A percentile compares a stretch with the other conserved stretches of the same genome.
Conservation (phyloP, 2,329 filamentous ascomycete genomes). For the Ceratocystis albifundus region DNA sequence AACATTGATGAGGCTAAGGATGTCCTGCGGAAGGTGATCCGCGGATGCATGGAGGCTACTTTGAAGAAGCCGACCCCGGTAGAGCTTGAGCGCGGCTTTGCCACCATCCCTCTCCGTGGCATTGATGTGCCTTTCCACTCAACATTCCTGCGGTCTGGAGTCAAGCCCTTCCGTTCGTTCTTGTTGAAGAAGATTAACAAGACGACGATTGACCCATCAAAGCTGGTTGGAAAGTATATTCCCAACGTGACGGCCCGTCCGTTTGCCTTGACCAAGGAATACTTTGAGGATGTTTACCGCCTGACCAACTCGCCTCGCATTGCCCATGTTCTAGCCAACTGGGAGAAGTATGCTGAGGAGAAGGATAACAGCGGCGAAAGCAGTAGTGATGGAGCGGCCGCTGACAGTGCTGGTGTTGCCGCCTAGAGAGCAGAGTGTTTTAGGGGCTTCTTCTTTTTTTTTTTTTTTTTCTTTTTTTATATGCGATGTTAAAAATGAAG, state of each 20-base stretch:
- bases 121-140: slow-evolving; percentile 99
- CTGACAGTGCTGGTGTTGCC: slow-evolving; percentile 17
- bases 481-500: background rate
- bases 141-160: slow-evolving; percentile 91
- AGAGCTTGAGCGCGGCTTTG: slow-evolving; percentile 86
- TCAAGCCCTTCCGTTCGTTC: slow-evolving; percentile 98
- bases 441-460: background rate
- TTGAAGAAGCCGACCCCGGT: slow-evolving; percentile 78
- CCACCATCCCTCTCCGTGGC: slow-evolving; percentile 89
- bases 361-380: slow-evolving; percentile 30
- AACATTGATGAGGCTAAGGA: slow-evolving; percentile 84
- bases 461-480: background rate
- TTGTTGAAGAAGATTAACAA: slow-evolving; percentile 99
- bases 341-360: slow-evolving; percentile 57
- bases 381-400: slow-evolving; percentile 8
- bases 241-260: slow-evolving; percentile 95
- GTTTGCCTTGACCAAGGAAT: slow-evolving; percentile 93
- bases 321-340: slow-evolving; percentile 72
- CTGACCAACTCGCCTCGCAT: slow-evolving; percentile 77
- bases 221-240: slow-evolving; percentile 96
- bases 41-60: slow-evolving; percentile 74
- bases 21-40: slow-evolving; percentile 83
- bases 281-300: slow-evolving; percentile 97
- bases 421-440: slow-evolving; percentile 13
- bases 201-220: slow-evolving; percentile 93